Evolutionary conservation across 1,284 basidiomycete genomes (phyloP).

Genomic region (Trichosporon coremiiforme): DNA sequence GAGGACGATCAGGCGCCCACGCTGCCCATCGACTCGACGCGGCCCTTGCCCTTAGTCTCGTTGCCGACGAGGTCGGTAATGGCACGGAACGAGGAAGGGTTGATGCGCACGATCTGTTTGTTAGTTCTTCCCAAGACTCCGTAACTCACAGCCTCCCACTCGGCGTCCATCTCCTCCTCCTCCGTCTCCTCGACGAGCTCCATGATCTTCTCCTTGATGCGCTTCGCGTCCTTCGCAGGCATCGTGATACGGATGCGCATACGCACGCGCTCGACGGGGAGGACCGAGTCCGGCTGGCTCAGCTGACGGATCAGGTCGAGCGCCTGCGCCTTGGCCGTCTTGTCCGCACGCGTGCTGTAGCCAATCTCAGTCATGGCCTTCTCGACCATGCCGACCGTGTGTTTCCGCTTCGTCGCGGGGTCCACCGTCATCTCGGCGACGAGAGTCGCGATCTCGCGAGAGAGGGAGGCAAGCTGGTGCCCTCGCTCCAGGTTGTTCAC

Average conservation of each 20-base stretch:
- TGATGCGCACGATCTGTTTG: conserved; percentile 81
- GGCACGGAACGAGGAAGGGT: conserved; percentile 85
- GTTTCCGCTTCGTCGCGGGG: conserved; percentile 81
- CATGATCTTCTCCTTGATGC: conserved; percentile 71
- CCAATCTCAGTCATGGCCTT: conserved; percentile 96
- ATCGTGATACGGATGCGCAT: conserved; percentile 89
- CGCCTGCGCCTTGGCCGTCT: conserved; percentile 92
- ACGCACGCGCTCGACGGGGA: conserved; percentile 86
- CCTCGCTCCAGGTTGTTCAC: conserved; percentile 95
- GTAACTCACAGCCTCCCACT: conserved; percentile 81
- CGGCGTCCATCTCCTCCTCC: conserved; percentile 71
- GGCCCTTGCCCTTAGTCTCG: conserved; percentile 77
- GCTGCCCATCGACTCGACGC: conserved; percentile 70
- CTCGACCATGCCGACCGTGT: conserved; percentile 94
- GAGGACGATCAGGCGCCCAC: conserved; percentile 39
- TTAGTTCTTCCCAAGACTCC: conserved; percentile 6
- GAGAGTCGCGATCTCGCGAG: conserved; percentile 89
- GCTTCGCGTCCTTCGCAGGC: conserved; percentile 71
- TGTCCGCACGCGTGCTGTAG: conserved; percentile 83
- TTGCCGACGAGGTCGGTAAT: conserved; percentile 88
- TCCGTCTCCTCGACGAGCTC: conserved; percentile 81
- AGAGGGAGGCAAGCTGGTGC: conserved; percentile 79
- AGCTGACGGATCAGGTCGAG: conserved; percentile 87
- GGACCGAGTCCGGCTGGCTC: conserved; percentile 63
- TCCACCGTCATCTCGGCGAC: conserved; percentile 96